phyloP scores from a whole-genome alignment of 1,284 basidiomycete genomes.

The Mycena citricolor region DNA sequence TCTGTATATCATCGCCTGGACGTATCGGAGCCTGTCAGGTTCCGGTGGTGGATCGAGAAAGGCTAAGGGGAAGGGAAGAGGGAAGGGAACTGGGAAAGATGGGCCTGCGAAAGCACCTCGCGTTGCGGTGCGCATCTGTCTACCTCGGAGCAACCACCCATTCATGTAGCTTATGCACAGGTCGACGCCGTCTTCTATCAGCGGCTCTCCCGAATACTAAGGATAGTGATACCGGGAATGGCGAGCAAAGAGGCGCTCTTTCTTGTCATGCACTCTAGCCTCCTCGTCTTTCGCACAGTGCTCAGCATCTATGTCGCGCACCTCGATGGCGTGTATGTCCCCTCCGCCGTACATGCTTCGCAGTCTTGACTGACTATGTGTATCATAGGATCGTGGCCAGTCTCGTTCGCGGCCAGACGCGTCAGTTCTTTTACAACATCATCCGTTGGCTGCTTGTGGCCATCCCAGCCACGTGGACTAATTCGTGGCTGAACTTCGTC shows the following conservation, averaged over 20 bases:
- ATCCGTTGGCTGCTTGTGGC: slow-evolving; percentile 90
- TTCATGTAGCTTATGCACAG: slow-evolving; percentile 39
- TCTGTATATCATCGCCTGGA: slow-evolving; percentile 58
- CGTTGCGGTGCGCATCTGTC: slow-evolving; percentile 57
- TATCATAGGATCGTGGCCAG: slow-evolving; percentile 84
- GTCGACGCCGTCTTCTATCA: slow-evolving; percentile 91
- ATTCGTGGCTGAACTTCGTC: slow-evolving; percentile 93
- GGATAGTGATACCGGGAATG: slow-evolving; percentile 87
- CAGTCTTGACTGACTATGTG: no score
- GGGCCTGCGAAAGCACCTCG: slow-evolving; percentile 46
- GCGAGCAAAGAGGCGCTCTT: slow-evolving; percentile 86
- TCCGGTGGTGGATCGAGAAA: slow-evolving; percentile 37
- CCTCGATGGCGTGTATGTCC: slow-evolving; percentile 83
- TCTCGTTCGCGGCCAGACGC: slow-evolving; percentile 85
- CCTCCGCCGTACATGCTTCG: background rate
- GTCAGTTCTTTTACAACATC: slow-evolving; percentile 84
- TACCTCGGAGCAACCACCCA: background rate
- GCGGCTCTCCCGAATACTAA: slow-evolving; percentile 74
- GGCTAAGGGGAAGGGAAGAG: slow-evolving; percentile 41
- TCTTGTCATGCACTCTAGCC: slow-evolving; percentile 82
- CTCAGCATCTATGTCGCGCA: slow-evolving; percentile 95
- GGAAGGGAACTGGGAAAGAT: slow-evolving; percentile 32
- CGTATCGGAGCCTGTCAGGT: slow-evolving; percentile 54
- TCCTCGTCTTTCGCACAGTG: slow-evolving; percentile 87
- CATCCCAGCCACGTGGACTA: slow-evolving; percentile 95